phyloP scores from a whole-genome alignment of 345 rosid genomes.

The Passiflora organensis region DNA sequence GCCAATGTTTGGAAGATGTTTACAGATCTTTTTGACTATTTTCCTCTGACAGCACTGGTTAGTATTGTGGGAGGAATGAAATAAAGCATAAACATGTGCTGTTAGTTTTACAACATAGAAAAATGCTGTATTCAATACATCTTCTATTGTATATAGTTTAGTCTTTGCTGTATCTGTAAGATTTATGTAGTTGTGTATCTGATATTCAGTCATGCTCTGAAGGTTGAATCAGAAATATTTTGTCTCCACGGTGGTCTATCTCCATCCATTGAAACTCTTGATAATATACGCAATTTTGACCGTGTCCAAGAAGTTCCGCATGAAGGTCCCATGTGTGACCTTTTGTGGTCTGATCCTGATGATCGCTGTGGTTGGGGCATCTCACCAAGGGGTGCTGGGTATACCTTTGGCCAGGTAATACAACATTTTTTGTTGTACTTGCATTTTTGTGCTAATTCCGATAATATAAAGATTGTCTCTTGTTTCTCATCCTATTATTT shows the following conservation, averaged over 20 bases:
- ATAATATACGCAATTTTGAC: conserved; percentile 84
- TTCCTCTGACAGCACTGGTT: conserved; percentile 95
- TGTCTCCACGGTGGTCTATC: conserved; percentile 93
- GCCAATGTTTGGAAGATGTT: conserved; percentile 91
- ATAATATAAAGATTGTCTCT: too few relatives aligned
- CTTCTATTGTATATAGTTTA: not conserved
- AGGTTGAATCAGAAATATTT: conserved; percentile 96
- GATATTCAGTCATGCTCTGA: conserved; percentile 17
- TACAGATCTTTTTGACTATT: conserved; percentile 92
- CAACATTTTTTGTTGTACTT: not conserved
- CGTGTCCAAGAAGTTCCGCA: conserved; percentile 97
- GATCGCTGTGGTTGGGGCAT: conserved; percentile 98
- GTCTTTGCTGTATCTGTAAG: not conserved
- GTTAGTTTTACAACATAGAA: too few relatives aligned
- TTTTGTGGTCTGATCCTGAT: conserved; percentile 97
- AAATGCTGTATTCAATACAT: too few relatives aligned
- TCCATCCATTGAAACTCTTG: conserved; percentile 86
- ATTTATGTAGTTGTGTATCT: too few relatives aligned
- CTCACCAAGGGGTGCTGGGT: conserved; percentile 96
- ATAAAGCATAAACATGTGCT: not conserved
- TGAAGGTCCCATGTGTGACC: conserved; percentile 98
- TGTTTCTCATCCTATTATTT: conserved; percentile 5
- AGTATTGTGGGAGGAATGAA: conserved; percentile 25
- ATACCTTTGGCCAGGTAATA: conserved; percentile 91
- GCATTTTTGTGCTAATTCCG: too few relatives aligned